Evolutionary conservation across 768 basidiomycete species (phyloP).

Genomic region (Naganishia vaughanmartiniae): DNA sequence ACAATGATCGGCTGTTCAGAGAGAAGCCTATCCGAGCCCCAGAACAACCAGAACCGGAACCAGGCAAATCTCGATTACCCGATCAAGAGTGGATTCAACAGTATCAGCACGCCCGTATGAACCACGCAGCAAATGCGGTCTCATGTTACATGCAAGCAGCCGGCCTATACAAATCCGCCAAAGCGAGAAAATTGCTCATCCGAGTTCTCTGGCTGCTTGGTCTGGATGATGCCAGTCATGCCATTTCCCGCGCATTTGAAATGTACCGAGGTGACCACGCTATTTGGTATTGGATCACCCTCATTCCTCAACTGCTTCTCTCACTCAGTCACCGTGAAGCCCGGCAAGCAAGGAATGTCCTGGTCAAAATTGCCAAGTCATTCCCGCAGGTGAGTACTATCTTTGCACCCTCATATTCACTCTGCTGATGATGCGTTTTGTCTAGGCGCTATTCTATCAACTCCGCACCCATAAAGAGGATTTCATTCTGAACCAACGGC

Average conservation of each 20-base stretch:
- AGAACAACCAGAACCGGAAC: slow-evolving; percentile 45
- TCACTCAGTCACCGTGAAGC: slow-evolving; percentile 89
- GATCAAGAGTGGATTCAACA: slow-evolving; percentile 42
- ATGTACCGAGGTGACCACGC: slow-evolving; percentile 94
- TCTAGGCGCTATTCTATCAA: slow-evolving; percentile 89
- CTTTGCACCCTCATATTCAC: slow-evolving; percentile 15
- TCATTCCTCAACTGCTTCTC: slow-evolving; percentile 87
- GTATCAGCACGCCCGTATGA: slow-evolving; percentile 46
- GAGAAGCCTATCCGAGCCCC: slow-evolving; percentile 60
- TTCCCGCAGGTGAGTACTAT: slow-evolving; percentile 74
- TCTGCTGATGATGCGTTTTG: background rate
- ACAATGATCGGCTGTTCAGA: slow-evolving; percentile 88
- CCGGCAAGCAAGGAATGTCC: slow-evolving; percentile 82
- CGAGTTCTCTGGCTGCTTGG: slow-evolving; percentile 95
- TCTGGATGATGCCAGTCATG: slow-evolving; percentile 67
- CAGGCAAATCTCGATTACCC: slow-evolving; percentile 43
- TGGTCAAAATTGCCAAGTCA: slow-evolving; percentile 82
- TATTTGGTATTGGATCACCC: slow-evolving; percentile 98
- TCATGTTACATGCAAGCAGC: slow-evolving; percentile 97
- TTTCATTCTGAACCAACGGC: slow-evolving; percentile 53
- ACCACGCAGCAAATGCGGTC: slow-evolving; percentile 82
- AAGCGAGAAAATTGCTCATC: slow-evolving; percentile 83
- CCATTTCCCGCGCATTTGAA: slow-evolving; percentile 62
- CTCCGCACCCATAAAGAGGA: slow-evolving; percentile 81
- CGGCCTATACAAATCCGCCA: slow-evolving; percentile 87